These are phyloP conservation scores for Domatiomyces globalis DNA, from an alignment of 2,329 filamentous ascomycete species.

Conservation along the genomic window DNA sequence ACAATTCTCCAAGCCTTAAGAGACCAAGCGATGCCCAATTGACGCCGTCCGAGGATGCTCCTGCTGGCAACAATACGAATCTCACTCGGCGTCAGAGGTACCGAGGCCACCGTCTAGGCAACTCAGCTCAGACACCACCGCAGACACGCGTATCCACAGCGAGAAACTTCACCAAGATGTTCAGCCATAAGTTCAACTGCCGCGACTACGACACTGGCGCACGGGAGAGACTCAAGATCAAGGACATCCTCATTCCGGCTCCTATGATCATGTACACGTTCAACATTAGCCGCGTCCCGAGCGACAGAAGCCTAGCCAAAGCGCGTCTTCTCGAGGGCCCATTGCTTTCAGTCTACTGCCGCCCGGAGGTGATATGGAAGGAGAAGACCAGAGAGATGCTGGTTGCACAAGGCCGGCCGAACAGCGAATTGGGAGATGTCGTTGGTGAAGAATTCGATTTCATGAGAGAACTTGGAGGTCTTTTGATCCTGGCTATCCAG, in stretches of 20 bases:
- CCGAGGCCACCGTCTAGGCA: slow-evolving; percentile 44
- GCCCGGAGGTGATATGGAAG: slow-evolving; percentile 42
- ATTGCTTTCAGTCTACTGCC: slow-evolving; percentile 40
- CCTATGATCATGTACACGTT: slow-evolving; percentile 44
- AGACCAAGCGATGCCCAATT: neutral
- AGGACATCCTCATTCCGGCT: slow-evolving; percentile 29
- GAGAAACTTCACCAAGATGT: slow-evolving; percentile 42
- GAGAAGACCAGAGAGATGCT: slow-evolving; percentile 6
- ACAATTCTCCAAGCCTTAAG: neutral
- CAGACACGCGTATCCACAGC: slow-evolving; percentile 42
- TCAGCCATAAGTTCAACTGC: slow-evolving; percentile 44
- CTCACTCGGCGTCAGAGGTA: slow-evolving; percentile 26
- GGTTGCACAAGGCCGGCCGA: slow-evolving; percentile 1
- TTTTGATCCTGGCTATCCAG: slow-evolving; percentile 47
- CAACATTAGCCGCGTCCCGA: slow-evolving; percentile 39
- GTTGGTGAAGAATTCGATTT: slow-evolving; percentile 36
- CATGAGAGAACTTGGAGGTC: slow-evolving; percentile 42
- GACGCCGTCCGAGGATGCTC: neutral
- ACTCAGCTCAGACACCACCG: slow-evolving; percentile 45
- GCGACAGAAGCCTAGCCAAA: slow-evolving; percentile 38
- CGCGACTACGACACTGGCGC: slow-evolving; percentile 35
- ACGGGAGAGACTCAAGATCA: slow-evolving; percentile 30
- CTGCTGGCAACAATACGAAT: neutral
- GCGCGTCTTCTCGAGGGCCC: slow-evolving; percentile 45
- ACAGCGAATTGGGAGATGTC: slow-evolving; percentile 5